A percentile compares a stretch with the other conserved stretches of the same genome.
Conservation (phyloP, 225 moss, liverwort and hornwort species). For the Physcomitrellopsis africana region DNA sequence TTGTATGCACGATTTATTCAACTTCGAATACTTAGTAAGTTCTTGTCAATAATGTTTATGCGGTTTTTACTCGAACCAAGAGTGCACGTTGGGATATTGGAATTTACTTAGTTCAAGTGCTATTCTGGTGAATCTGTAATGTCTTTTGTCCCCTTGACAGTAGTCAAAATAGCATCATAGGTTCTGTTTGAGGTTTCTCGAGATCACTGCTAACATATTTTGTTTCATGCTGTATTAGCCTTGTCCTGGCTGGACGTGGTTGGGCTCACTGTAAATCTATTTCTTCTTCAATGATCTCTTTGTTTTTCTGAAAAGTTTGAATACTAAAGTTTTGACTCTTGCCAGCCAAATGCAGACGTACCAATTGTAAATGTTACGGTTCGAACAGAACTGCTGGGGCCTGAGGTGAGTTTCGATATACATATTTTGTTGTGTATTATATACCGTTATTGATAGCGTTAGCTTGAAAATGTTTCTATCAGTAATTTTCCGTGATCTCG, state of each 20-base stretch:
- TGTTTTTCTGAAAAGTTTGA: no score
- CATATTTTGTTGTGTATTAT: constrained; percentile 16
- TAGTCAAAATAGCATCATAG: no score
- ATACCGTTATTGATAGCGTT: not conserved
- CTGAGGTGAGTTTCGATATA: constrained; percentile 59
- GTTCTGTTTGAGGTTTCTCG: no score
- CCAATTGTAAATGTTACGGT: constrained; percentile 89
- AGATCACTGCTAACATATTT: no score
- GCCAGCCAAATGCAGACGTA: constrained; percentile 75
- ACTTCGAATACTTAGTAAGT: constrained; percentile 92
- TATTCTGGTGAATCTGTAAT: no score
- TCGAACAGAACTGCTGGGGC: constrained; percentile 79
- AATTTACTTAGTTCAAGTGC: constrained; percentile 4
- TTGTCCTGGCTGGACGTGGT: no score
- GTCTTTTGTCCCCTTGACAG: no score
- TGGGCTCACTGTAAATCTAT: no score
- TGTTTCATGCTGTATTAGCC: no score
- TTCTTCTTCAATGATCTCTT: no score
- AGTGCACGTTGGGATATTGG: constrained; percentile 17
- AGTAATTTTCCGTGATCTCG: no score
- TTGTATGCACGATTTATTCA: constrained; percentile 90
- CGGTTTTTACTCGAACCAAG: not conserved
- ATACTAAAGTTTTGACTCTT: not conserved
- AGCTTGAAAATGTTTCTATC: constrained; percentile 25
- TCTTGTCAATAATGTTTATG: constrained; percentile 5